Evolutionary conservation across 345 rosid genomes (phyloP).

Genomic region (Populus tremula): DNA sequence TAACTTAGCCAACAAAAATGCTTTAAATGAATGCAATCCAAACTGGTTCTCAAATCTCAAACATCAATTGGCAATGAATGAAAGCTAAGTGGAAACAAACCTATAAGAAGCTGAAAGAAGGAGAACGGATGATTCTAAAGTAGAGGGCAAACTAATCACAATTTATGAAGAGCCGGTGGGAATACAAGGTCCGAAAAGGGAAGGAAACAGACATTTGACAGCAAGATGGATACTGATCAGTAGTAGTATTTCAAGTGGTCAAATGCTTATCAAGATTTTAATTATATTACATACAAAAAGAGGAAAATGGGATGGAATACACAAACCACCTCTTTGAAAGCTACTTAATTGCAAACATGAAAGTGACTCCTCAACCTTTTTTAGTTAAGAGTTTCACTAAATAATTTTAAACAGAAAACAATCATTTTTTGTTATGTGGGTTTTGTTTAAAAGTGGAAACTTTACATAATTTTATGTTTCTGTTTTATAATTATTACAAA

Average conservation of each 20-base stretch:
- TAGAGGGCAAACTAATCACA: conserved; percentile 8
- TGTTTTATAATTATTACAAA: background rate
- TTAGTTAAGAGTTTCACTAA: background rate
- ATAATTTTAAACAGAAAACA: conserved; percentile 1
- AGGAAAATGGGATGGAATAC: conserved; percentile 13
- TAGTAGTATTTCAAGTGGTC: background rate
- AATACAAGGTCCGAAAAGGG: background rate
- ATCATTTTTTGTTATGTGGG: conserved; percentile 1
- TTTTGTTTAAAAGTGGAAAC: conserved; percentile 18
- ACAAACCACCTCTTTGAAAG: conserved; percentile 46
- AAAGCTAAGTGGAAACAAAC: conserved; percentile 11
- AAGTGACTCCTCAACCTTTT: conserved; percentile 58
- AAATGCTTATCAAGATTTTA: background rate
- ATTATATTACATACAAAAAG: background rate
- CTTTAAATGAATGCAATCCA: background rate
- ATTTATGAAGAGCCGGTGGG: background rate
- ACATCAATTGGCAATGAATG: background rate
- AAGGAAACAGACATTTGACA: background rate
- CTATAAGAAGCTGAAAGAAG: conserved; percentile 20
- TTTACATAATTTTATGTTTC: background rate
- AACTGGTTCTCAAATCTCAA: background rate
- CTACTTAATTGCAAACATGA: conserved; percentile 51
- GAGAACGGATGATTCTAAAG: conserved; percentile 20
- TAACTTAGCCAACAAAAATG: no score
- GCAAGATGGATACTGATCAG: conserved; percentile 3